Percentiles rank a stretch among this genome's conserved stretches.
phyloP scores from a whole-genome alignment of 768 basidiomycete genomes.

The Mycena vitilis region DNA sequence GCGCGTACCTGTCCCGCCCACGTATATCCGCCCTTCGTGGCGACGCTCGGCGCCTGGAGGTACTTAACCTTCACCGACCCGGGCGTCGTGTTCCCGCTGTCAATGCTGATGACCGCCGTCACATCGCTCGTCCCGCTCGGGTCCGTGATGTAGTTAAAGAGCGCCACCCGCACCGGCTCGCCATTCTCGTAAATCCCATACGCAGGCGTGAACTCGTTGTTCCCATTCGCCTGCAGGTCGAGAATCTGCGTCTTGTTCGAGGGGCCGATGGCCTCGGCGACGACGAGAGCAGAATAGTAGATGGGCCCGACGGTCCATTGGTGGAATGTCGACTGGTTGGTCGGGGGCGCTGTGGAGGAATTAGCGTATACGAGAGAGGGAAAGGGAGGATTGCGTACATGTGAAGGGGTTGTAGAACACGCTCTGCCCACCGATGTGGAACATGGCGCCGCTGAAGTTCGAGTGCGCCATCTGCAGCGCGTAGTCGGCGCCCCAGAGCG shows the following conservation, averaged over 20 bases:
- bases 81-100: conserved; percentile 52
- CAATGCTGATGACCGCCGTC: conserved; percentile 61
- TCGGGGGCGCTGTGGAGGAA: conserved; percentile 59
- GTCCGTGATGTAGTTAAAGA: conserved; percentile 82
- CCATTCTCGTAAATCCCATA: conserved; percentile 83
- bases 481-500: conserved; percentile 57
- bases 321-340: conserved; percentile 67
- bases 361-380: conserved; percentile 27
- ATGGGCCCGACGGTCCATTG: conserved; percentile 83
- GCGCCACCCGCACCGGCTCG: conserved; percentile 65
- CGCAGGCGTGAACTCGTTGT: conserved; percentile 68
- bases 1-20: conserved; percentile 22
- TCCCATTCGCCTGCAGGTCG: conserved; percentile 67
- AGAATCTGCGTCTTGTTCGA: conserved; percentile 71
- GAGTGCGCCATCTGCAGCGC: conserved; percentile 52
- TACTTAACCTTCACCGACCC: conserved; percentile 68
- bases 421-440: conserved; percentile 38
- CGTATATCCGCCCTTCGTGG: conserved; percentile 24
- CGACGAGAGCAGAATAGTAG: conserved; percentile 78
- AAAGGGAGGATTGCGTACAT: conserved; percentile 20
- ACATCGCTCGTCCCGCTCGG: conserved; percentile 66
- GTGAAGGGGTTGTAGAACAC: conserved; percentile 29
- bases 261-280: conserved; percentile 76
- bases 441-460: conserved; percentile 47
- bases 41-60: conserved; percentile 19